Evolutionary conservation across 129 eudicot genomes (phyloP), one percentile per base, ranked within the genome.

Genomic region (Pulicaria dysenterica): DNA sequence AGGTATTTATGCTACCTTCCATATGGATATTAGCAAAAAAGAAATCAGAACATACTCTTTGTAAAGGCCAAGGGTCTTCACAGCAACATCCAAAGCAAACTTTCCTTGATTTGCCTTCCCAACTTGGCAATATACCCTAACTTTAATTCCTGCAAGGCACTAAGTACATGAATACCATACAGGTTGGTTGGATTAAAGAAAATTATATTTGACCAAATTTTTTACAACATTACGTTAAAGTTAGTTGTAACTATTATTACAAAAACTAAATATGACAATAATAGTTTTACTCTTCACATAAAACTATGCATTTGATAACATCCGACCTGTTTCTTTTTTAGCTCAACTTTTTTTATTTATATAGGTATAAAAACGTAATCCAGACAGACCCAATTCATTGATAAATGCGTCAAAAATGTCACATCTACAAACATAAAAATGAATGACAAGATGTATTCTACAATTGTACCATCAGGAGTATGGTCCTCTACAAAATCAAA

Each of bases 61-160:
- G 81, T 88, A 95, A 17, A 95, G 73, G 53, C 81, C 85, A 75
- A 95, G 99, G 42, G 99, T 95, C 83, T 90, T 90, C 43, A 95
- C 96, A 83, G 97, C 99, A 86, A 95, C 99, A 73, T 95, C 89
- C 67, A 95, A 76, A 56, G 96, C 99, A 79, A 95, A 91, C 73
- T 86, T 88, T 62, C 99, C 99, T 78, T 95, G 99, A 82, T 79
- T 73, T 62, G 90, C 79, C 81, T 95, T 95, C 57, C 97, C 99
- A 75, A 95, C 96, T 73, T 90, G 97, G 73, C 96, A 76, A 69
- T 95, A 95, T 63, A 91, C 97, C 71, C 94, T 83, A 67, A 95
- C 99, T 77, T 70, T 68, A 44, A 95, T 75, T 66, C 99, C 99
- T 95, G 87, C 60, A 75, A 54, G 37, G 46, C 45, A 12, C n/a